Evolutionary conservation across 768 basidiomycete genomes (phyloP).

Genomic region (Xerocomellus chrysenteron): DNA sequence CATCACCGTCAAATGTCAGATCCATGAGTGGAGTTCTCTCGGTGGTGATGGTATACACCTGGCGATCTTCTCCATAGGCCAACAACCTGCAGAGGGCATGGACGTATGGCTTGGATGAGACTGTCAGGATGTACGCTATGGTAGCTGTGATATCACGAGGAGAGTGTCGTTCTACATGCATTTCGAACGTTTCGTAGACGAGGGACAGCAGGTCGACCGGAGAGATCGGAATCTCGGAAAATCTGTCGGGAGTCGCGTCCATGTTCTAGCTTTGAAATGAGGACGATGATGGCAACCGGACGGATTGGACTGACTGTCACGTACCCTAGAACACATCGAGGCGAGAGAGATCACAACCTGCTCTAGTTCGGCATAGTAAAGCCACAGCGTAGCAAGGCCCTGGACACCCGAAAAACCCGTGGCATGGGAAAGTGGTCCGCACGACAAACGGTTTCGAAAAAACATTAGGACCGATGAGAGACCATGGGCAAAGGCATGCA

Average conservation of each 20-base stretch:
- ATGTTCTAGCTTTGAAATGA: constrained; percentile 27
- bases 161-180: constrained; percentile 55
- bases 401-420: constrained; percentile 15
- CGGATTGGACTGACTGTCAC: constrained; percentile 16
- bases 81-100: constrained; percentile 56
- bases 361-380: constrained; percentile 50
- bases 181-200: constrained; percentile 56
- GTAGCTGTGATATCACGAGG: constrained; percentile 47
- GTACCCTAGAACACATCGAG: constrained; percentile 58
- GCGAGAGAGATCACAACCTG: constrained; percentile 52
- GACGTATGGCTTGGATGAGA: constrained; percentile 63
- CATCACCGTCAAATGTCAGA: constrained; percentile 28
- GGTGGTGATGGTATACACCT: constrained; percentile 25
- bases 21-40: constrained; percentile 17
- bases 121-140: constrained; percentile 67
- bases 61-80: constrained; percentile 42
- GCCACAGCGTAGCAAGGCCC: constrained; percentile 46
- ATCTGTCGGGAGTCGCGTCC: constrained; percentile 36
- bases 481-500: constrained; percentile 67
- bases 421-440: constrained; percentile 37
- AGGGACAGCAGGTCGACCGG: constrained; percentile 55
- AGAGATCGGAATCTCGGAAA: constrained; percentile 42
- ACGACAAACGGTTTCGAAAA: constrained; percentile 47
- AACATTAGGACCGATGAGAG: constrained; percentile 54
- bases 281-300: not conserved